phyloP scores from a whole-genome alignment of 345 rosid species.

The Toxicodendron radicans region DNA sequence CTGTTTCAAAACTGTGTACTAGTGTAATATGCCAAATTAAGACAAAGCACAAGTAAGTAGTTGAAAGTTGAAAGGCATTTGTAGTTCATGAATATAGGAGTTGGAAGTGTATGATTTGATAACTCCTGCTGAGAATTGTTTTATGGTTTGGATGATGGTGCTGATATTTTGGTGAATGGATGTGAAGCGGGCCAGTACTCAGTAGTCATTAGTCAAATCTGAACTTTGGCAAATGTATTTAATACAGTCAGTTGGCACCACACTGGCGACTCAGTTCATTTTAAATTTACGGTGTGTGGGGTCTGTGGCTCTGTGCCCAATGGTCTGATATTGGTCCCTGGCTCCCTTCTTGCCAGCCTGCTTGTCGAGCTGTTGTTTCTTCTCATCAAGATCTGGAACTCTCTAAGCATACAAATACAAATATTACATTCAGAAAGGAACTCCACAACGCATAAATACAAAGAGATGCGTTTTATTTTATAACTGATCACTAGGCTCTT shows the following conservation, averaged over 20 bases:
- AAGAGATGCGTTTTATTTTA: too few relatives aligned
- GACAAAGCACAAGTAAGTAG: neutral
- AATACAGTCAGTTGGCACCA: conserved; percentile 22
- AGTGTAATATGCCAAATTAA: conserved; percentile 1
- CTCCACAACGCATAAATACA: neutral
- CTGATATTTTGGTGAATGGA: neutral
- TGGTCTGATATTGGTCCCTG: neutral
- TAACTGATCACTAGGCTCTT: neutral
- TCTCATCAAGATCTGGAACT: neutral
- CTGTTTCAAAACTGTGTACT: neutral
- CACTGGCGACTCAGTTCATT: conserved; percentile 4
- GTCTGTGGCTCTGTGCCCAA: conserved; percentile 1
- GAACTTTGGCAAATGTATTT: neutral
- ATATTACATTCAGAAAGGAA: neutral
- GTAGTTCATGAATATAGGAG: neutral
- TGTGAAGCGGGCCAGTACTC: neutral
- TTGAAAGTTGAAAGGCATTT: neutral
- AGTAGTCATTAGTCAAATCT: too few relatives aligned
- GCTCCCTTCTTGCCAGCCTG: neutral
- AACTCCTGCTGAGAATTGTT: neutral
- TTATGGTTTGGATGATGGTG: neutral
- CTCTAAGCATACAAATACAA: too few relatives aligned
- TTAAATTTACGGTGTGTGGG: conserved; percentile 6
- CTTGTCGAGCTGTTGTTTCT: neutral
- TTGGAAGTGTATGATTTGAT: neutral